phyloP scores from a whole-genome alignment of 257 asterid genomes.

The Solanum bukasovii region DNA sequence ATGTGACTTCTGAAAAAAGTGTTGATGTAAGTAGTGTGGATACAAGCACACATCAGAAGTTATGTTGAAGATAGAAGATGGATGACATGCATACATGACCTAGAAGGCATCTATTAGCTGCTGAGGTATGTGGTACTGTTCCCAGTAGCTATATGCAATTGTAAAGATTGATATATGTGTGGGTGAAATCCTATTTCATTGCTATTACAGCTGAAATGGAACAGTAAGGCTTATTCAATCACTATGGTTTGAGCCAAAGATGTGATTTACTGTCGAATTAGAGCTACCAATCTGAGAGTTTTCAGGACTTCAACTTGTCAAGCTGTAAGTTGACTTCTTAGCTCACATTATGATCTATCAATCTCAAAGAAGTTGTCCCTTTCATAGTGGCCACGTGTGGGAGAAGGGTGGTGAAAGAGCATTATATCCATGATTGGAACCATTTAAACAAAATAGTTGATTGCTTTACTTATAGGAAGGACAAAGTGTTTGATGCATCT shows the following conservation, averaged over 20 bases:
- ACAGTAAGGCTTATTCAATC: neutral
- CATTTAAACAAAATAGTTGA: neutral
- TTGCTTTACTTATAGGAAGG: neutral
- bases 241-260: neutral
- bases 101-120: neutral
- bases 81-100: neutral
- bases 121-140: neutral
- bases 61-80: neutral
- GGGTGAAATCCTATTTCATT: neutral
- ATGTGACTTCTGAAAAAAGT: neutral
- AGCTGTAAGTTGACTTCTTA: neutral
- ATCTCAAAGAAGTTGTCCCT: neutral
- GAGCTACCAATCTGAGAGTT: neutral
- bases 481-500: neutral
- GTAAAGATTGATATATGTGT: neutral
- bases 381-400: neutral
- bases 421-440: neutral
- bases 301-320: neutral
- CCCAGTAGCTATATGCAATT: neutral
- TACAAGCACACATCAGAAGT: neutral
- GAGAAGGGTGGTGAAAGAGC: neutral
- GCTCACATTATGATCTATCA: neutral
- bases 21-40: neutral
- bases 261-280: neutral
- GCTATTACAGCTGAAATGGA: neutral